phyloP scores from a whole-genome alignment of 352 stramenopile genomes.

The Globisporangium iwayamae region DNA sequence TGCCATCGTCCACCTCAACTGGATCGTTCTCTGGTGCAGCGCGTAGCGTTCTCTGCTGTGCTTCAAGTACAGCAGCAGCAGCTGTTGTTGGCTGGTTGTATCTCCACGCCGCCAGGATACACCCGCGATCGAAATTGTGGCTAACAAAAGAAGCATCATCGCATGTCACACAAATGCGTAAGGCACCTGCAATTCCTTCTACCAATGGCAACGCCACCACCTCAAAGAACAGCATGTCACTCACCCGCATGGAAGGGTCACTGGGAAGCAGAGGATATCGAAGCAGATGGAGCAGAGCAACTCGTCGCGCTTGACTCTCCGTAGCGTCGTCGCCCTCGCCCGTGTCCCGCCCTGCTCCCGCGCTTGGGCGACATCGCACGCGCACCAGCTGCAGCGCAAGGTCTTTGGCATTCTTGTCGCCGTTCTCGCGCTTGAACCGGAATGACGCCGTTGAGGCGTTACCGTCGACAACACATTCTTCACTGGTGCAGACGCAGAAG shows the following conservation, averaged over 20 bases:
- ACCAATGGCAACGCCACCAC: neutral
- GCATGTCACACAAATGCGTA: neutral
- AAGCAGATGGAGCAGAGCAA: constrained; percentile 77
- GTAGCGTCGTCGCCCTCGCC: neutral
- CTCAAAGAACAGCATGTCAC: neutral
- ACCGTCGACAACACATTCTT: neutral
- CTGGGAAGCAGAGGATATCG: constrained; percentile 68
- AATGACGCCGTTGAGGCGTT: constrained; percentile 1
- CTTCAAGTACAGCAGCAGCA: neutral
- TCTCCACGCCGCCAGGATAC: constrained; percentile 62
- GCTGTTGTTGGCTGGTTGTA: constrained; percentile 21
- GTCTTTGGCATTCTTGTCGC: neutral
- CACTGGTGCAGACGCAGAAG: neutral
- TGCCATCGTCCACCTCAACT: neutral
- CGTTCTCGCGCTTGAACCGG: neutral
- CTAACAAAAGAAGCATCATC: constrained; percentile 19
- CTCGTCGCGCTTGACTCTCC: constrained; percentile 32
- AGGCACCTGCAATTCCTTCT: neutral
- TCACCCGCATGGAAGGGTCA: constrained; percentile 70
- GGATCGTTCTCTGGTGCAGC: constrained; percentile 5
- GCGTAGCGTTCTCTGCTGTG: neutral
- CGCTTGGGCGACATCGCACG: neutral
- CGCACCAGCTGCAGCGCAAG: neutral
- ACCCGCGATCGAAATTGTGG: constrained; percentile 84
- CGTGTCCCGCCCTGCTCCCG: neutral